Evolutionary conservation across 140 eudicot species (phyloP).

Genomic region (Oenanthe javanica): DNA sequence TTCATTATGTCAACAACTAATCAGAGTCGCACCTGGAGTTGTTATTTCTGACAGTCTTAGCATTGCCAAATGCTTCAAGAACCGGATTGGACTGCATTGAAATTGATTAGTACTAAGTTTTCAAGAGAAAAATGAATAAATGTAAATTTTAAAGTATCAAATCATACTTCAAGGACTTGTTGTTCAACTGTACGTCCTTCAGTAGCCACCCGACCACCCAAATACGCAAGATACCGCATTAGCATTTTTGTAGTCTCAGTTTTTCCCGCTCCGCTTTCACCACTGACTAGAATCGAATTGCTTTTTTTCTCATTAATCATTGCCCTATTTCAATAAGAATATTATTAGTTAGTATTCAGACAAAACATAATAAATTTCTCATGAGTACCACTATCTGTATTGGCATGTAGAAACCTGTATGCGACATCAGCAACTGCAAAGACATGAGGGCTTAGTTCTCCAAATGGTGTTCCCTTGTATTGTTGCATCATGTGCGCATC

Average conservation of each 20-base stretch:
- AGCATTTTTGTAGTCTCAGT: conserved; percentile 99
- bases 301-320: conserved; percentile 89
- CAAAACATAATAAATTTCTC: conserved; percentile 2
- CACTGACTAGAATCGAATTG: conserved; percentile 95
- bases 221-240: conserved; percentile 89
- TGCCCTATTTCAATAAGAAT: conserved; percentile 52
- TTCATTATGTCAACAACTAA: not conserved
- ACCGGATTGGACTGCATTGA: conserved; percentile 97
- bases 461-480: conserved; percentile 94
- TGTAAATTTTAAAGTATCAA: too few species aligned
- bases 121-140: too few species aligned
- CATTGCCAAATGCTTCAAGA: conserved; percentile 99
- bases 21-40: conserved; percentile 70
- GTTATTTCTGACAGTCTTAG: conserved; percentile 98
- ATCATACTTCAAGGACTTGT: conserved; percentile 98
- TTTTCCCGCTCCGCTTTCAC: conserved; percentile 99
- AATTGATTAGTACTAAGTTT: not conserved
- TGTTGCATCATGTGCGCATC: conserved; percentile 96
- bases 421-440: conserved; percentile 97
- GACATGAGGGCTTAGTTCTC: conserved; percentile 98
- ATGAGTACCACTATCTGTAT: conserved; percentile 13
- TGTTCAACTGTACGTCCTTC: conserved; percentile 99
- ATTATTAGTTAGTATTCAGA: conserved; percentile 7
- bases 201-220: conserved; percentile 94
- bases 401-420: conserved; percentile 51